Evolutionary conservation across 331 rosid genomes (phyloP).

Genomic region (Prunus yedoensis): DNA sequence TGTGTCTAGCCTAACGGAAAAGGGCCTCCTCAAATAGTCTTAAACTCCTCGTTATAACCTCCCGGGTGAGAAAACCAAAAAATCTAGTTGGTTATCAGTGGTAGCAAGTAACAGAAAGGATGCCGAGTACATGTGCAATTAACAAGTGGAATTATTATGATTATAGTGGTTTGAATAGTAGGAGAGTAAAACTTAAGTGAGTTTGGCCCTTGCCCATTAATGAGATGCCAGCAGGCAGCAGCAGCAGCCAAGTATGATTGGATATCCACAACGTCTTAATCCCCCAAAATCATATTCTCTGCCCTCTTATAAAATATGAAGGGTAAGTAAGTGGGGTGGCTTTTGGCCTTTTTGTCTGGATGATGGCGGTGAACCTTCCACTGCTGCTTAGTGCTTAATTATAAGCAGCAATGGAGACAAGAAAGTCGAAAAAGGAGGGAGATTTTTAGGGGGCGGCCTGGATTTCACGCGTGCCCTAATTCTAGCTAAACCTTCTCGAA

Average conservation of each 20-base stretch:
- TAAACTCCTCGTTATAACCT: no score
- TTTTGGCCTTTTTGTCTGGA: slow-evolving; percentile 20
- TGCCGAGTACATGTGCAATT: no score
- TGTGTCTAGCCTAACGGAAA: no score
- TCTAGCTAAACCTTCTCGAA: slow-evolving; percentile 27
- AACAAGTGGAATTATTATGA: no score
- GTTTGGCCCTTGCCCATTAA: not conserved
- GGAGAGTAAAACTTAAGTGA: not conserved
- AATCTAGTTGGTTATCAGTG: no score
- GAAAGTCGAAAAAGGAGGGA: slow-evolving; percentile 5
- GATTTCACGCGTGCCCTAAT: slow-evolving; percentile 54
- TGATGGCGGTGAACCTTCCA: slow-evolving; percentile 22
- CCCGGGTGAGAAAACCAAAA: no score
- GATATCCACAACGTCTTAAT: not conserved
- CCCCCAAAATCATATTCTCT: slow-evolving; percentile 12
- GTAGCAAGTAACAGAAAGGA: no score
- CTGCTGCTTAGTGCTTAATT: slow-evolving; percentile 8
- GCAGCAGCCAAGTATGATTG: not conserved
- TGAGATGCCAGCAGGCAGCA: not conserved
- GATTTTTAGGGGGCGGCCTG: slow-evolving; percentile 32
- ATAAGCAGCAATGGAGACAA: slow-evolving; percentile 17
- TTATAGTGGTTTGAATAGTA: no score
- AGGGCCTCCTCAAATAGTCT: no score
- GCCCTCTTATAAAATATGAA: not conserved
- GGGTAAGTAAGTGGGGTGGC: not conserved